A percentile compares a stretch with the other conserved stretches of the same genome.
These are phyloP conservation scores for Pythium sukuiense DNA, from an alignment of 352 stramenopile species.

Conservation along the genomic window DNA sequence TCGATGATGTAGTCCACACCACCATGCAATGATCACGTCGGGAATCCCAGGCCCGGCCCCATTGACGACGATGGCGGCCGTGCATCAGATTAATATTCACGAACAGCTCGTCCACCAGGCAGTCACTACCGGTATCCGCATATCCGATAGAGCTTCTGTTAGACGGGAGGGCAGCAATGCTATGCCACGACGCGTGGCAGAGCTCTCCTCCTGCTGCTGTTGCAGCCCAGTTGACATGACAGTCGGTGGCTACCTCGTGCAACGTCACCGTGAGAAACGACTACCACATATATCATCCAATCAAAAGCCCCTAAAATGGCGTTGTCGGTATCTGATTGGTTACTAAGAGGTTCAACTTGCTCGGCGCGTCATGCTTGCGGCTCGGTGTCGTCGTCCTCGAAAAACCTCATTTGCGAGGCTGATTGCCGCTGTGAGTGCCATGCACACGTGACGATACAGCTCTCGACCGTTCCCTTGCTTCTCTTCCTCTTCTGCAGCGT, in stretches of 20 bases:
- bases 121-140: too few relatives aligned
- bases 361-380: constrained; percentile 21
- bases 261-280: constrained; percentile 9
- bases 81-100: too few relatives aligned
- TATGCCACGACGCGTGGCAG: not conserved
- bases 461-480: constrained; percentile 1
- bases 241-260: not conserved
- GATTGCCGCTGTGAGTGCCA: constrained; percentile 3
- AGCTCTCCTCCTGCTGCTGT: not conserved
- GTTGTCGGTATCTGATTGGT: constrained; percentile 18
- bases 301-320: not conserved
- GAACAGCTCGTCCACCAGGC: too few relatives aligned
- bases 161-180: too few relatives aligned
- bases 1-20: not conserved
- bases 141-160: too few relatives aligned
- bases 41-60: not conserved
- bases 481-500: constrained; percentile 3
- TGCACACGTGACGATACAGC: constrained; percentile 13
- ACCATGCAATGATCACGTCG: not conserved
- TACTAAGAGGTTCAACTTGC: constrained; percentile 9
- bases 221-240: constrained; percentile 5
- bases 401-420: constrained; percentile 28
- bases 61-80: not conserved
- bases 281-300: constrained; percentile 13
- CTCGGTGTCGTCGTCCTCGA: constrained; percentile 10